These are phyloP conservation scores for Dendryphion nanum DNA, from an alignment of 2,329 filamentous ascomycete species.

Conservation along the genomic window DNA sequence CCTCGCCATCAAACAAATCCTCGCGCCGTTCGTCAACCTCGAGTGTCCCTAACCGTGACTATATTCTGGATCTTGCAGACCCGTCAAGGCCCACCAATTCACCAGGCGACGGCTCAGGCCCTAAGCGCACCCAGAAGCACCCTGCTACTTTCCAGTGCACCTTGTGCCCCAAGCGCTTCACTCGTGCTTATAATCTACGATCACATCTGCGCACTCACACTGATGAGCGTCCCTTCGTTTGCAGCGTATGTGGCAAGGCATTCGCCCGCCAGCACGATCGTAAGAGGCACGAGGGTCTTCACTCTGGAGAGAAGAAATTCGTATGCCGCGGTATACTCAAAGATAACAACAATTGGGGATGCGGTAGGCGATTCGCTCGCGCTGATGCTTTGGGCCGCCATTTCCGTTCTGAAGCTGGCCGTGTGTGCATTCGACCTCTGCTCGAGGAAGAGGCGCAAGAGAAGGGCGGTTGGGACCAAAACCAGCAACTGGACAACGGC, in stretches of 20 bases:
- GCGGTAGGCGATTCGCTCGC: conserved; percentile 86
- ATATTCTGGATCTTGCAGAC: conserved; percentile 89
- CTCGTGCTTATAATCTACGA: conserved; percentile 90
- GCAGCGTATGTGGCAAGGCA: conserved; percentile 93
- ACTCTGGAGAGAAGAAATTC: conserved; percentile 98
- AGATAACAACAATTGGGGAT: conserved; percentile 83
- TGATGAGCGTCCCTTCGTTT: conserved; percentile 95
- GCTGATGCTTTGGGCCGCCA: conserved; percentile 92
- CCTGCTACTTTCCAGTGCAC: conserved; percentile 95
- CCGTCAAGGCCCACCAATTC: conserved; percentile 70
- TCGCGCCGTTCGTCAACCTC: conserved; percentile 52
- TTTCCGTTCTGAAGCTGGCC: conserved; percentile 91
- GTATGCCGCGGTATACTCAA: conserved; percentile 92
- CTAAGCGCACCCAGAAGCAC: conserved; percentile 92
- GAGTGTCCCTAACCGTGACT: conserved; percentile 60
- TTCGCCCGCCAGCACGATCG: conserved; percentile 97
- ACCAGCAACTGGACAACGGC: conserved; percentile 58
- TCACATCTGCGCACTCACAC: conserved; percentile 96
- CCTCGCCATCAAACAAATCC: conserved; percentile 48
- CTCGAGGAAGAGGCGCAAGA: conserved; percentile 92
- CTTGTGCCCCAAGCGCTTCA: conserved; percentile 93
- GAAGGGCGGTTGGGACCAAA: conserved; percentile 60
- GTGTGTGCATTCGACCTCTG: conserved; percentile 95
- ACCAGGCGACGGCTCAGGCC: conserved; percentile 39
- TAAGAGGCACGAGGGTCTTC: conserved; percentile 93